Evolutionary conservation across 1,284 basidiomycete genomes (phyloP).

Genomic region (Melanopsichium pennsylvanicum): DNA sequence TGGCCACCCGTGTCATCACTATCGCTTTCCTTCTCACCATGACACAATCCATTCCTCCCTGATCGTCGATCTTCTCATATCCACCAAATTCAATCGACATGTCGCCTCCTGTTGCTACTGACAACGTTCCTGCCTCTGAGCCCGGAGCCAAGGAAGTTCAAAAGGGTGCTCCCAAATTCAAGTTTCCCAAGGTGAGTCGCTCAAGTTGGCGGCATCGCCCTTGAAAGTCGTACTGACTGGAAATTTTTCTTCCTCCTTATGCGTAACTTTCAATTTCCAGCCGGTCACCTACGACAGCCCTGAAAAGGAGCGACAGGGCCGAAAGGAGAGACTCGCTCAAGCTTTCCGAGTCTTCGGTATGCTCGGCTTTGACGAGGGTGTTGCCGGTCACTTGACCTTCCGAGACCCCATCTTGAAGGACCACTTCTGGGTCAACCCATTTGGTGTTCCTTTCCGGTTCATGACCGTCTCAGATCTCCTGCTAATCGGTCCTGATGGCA

Average conservation of each 20-base stretch:
- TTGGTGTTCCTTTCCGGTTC: constrained; percentile 49
- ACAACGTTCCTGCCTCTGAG: constrained; percentile 37
- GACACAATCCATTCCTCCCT: background rate
- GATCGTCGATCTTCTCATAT: background rate
- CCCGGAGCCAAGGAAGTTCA: constrained; percentile 46
- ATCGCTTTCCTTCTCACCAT: background rate
- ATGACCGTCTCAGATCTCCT: constrained; percentile 53
- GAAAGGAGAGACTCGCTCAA: constrained; percentile 71
- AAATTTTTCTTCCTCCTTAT: background rate
- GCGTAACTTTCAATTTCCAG: too few species aligned
- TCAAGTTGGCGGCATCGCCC: too few species aligned
- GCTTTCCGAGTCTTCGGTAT: constrained; percentile 71
- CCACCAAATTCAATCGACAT: constrained; percentile 1
- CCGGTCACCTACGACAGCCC: constrained; percentile 67
- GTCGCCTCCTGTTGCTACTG: constrained; percentile 44
- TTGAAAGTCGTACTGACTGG: too few species aligned
- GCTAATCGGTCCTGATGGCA: constrained; percentile 51
- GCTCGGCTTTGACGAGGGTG: constrained; percentile 72
- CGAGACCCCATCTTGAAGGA: constrained; percentile 71
- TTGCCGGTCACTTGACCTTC: constrained; percentile 72
- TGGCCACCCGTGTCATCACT: too few species aligned
- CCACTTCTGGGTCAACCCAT: constrained; percentile 70
- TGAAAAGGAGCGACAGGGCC: constrained; percentile 69
- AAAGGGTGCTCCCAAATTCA: constrained; percentile 51
- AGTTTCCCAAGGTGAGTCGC: constrained; percentile 42